phyloP scores from a whole-genome alignment of 2,329 filamentous ascomycete genomes.

The Pseudopithomyces maydicus region DNA sequence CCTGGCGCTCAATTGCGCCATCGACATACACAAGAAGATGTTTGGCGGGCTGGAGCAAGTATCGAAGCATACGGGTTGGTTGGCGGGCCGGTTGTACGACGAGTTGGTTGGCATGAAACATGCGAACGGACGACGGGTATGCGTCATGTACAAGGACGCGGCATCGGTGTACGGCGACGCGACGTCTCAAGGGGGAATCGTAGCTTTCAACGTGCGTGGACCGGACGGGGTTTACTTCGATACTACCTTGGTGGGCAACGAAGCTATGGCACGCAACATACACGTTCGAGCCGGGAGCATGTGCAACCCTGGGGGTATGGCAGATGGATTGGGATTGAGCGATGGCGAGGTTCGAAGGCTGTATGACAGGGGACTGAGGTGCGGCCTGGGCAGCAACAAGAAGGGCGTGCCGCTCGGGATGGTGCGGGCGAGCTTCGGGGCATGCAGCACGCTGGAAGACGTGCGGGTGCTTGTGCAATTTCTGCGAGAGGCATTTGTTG shows the following conservation, averaged over 20 bases:
- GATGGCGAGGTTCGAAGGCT: conserved; percentile 61
- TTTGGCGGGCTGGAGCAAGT: conserved; percentile 65
- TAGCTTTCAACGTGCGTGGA: conserved; percentile 67
- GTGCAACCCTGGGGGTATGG: conserved; percentile 60
- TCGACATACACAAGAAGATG: conserved; percentile 60
- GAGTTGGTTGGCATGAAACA: conserved; percentile 57
- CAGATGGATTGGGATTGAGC: conserved; percentile 55
- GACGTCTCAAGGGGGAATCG: conserved; percentile 62
- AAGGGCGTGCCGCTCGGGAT: conserved; percentile 63
- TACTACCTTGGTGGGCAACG: conserved; percentile 63
- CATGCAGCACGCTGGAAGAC: conserved; percentile 64
- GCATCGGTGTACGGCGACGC: conserved; percentile 57
- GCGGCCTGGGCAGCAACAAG: conserved; percentile 59
- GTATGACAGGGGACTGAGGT: conserved; percentile 63
- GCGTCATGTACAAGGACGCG: conserved; percentile 61
- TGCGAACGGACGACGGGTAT: conserved; percentile 57
- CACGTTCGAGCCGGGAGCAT: conserved; percentile 65
- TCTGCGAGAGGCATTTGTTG: conserved; percentile 13
- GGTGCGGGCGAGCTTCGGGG: conserved; percentile 65
- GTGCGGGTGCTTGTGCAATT: conserved; percentile 58
- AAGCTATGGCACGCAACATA: conserved; percentile 61
- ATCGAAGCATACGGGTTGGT: conserved; percentile 61
- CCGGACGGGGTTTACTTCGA: conserved; percentile 59
- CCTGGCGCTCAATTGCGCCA: conserved; percentile 64
- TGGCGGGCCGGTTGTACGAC: conserved; percentile 57